Evolutionary conservation across 768 basidiomycete species (phyloP), one percentile per base, ranked within the genome.

Genomic region (Boletus patriciae): DNA sequence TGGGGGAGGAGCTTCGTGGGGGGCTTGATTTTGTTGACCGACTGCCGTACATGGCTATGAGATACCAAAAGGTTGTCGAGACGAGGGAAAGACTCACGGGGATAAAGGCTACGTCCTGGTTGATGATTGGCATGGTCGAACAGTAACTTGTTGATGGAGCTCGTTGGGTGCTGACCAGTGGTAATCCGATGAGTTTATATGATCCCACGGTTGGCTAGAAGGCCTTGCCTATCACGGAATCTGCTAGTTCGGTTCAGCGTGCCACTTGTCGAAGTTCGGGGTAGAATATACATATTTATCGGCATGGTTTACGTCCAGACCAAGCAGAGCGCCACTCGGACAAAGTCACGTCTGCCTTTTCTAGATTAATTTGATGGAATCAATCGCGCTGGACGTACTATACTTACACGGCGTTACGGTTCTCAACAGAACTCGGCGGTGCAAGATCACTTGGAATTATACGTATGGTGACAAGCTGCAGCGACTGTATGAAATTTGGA

Each of bases 11-110:
- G 21, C 31, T 62, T 62, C 1, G 15, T 25, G 16, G 61, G 61
- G 1, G 60, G 61, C 12, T 52, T 50, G 10, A 57, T 52, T 10
- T 62, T 62, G 46, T 54, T 44, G 21, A 8, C 8, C 4, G 55
- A 54, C 60, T 60, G 38, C 25, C 13, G 5, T 23, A 23, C 9
- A 37, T 40, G 21, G 13, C 21, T 25, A 18, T 51, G 19, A 50
- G 25, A 38, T 33, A 8, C n/a, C 11, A 11, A 8, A 23, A 12
- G 25, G 19, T 16, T 33, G 6, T 29, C 19, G 25, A 33, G 3
- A 21, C 8, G 8, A 38, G 49, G 36, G 2, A 29, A 33, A 3
- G 31, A 29, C 61, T 42, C n/a, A 62, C 59, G 3, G 54, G 43
- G 15, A 62, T 16, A 15, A 62, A 40, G 29, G 53, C 40, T 3